Percentiles rank a stretch among this genome's conserved stretches.
Evolutionary conservation across 441 rosid species (phyloP).

Genomic region (Jatropha multifida): DNA sequence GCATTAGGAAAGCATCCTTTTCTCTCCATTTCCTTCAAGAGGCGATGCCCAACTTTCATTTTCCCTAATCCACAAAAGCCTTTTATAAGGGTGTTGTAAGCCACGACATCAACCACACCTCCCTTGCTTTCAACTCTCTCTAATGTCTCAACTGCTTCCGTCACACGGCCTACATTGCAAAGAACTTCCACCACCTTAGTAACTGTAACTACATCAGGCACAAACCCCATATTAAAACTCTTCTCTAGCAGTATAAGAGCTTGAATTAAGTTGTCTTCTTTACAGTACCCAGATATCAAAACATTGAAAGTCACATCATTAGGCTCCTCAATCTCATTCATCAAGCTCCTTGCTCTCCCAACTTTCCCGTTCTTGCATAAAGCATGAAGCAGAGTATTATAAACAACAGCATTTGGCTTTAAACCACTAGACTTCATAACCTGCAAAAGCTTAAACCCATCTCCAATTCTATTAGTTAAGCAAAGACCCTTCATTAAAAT

Average conservation of each 20-base stretch:
- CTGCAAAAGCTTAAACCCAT: conserved; percentile 83
- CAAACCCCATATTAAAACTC: conserved; percentile 57
- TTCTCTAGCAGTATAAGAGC: conserved; percentile 73
- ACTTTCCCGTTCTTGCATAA: conserved; percentile 75
- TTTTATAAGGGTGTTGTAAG: conserved; percentile 65
- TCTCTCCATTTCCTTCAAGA: conserved; percentile 75
- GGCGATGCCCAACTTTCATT: conserved; percentile 49
- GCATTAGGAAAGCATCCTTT: conserved; percentile 78
- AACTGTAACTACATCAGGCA: conserved; percentile 67
- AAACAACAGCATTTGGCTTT: conserved; percentile 58
- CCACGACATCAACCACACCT: conserved; percentile 60
- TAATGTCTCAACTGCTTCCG: conserved; percentile 63
- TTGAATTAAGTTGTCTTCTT: conserved; percentile 63
- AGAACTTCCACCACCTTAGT: conserved; percentile 70
- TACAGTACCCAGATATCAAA: conserved; percentile 72
- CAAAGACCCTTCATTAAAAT: conserved; percentile 94
- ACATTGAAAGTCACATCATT: conserved; percentile 73
- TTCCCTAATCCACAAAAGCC: conserved; percentile 68
- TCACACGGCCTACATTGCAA: conserved; percentile 57
- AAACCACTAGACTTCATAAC: conserved; percentile 52
- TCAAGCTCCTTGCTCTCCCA: conserved; percentile 83
- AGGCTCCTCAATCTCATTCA: conserved; percentile 68
- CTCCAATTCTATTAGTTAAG: conserved; percentile 75
- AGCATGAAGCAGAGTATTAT: conserved; percentile 70
- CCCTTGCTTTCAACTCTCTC: conserved; percentile 75